Base-by-base conservation (phyloP, 345 rosid species). In the Nasturtium officinale region DNA sequence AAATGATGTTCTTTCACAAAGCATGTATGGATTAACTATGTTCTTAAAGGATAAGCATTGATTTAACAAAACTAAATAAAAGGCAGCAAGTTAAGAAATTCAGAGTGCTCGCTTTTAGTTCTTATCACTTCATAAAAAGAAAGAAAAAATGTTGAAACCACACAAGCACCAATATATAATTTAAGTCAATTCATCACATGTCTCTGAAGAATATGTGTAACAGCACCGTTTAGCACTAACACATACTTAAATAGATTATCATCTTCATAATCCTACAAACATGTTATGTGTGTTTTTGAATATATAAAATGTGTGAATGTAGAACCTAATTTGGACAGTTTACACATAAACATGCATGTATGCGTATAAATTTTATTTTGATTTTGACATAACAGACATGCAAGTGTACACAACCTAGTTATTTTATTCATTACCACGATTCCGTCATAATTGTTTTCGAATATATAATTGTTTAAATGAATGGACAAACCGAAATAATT, bases 201-300 rank as follows among this genome's bases (percentile, higher is more conserved):
- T 61, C 7, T 59, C 21, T 51, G 1, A 60, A 18, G 55, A 56
- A 43, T 56, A 42, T 71, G 69, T 62, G n/a, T 40, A 52, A 60
- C 62, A 61, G 25, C 76, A 38, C 61, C 21, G n/a, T 72, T 60
- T 61, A 40, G 76, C 69, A 72, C 76, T 62, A 52, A 52, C 62
- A 52, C 69, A 9, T 4, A 52, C 69, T 62, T 40, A 59, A 56
- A 50, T 33, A 50, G 20, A 47, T 18, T 56, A 55, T 68, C 67
- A 48, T 48, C 26, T 32, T 2, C 58, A 47, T 48, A 21, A 70
- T 6, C 21, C n/a, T 26, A 26, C 37, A 30, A 28, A 13, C 56
- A 57, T 45, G 43, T n/a, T 42, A 28, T 54, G 26, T 63, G n/a
- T 29, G 13, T 28, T 4, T 33, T 58, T 18, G 1, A 59, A 6